phyloP scores from a whole-genome alignment of 768 basidiomycete species.

The Trametes cubensis region DNA sequence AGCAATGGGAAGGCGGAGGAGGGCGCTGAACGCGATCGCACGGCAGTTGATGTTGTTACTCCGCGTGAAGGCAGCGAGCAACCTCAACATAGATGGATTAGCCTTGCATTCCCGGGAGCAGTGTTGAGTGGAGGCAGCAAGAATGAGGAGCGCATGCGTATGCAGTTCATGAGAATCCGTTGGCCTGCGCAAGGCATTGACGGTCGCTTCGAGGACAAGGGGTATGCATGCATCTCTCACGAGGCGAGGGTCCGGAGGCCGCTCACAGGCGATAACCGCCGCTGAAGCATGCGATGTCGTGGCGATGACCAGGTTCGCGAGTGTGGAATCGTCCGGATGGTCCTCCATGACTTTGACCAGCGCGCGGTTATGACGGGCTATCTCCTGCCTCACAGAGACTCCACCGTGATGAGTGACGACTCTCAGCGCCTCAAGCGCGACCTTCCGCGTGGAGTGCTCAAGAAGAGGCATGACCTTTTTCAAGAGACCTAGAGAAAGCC shows the following conservation, averaged over 20 bases:
- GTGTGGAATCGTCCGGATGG: slow-evolving; percentile 48
- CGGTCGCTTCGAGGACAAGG: slow-evolving; percentile 45
- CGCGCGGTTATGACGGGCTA: slow-evolving; percentile 45
- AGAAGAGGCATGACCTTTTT: slow-evolving; percentile 14
- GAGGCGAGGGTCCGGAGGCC: slow-evolving; percentile 38
- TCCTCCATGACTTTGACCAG: slow-evolving; percentile 49
- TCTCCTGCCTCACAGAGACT: slow-evolving; percentile 46
- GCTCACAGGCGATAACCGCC: slow-evolving; percentile 32
- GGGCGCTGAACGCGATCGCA: slow-evolving; percentile 51
- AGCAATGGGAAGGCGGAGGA: slow-evolving; percentile 51
- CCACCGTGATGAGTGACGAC: slow-evolving; percentile 66
- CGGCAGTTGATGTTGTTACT: slow-evolving; percentile 56
- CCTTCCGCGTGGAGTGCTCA: slow-evolving; percentile 1
- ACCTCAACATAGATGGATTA: slow-evolving; percentile 46
- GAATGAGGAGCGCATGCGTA: slow-evolving; percentile 52
- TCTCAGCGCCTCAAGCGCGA: slow-evolving; percentile 55
- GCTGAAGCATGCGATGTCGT: slow-evolving; percentile 53
- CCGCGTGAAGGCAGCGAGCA: slow-evolving; percentile 57
- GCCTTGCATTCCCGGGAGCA: slow-evolving; percentile 47
- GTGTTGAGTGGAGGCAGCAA: slow-evolving; percentile 48
- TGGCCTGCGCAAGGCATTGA: slow-evolving; percentile 47
- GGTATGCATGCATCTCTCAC: slow-evolving; percentile 40
- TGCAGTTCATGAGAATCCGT: slow-evolving; percentile 43
- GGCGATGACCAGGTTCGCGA: slow-evolving; percentile 51
- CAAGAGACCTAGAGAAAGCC: neutral